A percentile compares a stretch with the other conserved stretches of the same genome.
Conservation (phyloP, 2,329 filamentous ascomycete genomes). For the Penicillium concentricum region DNA sequence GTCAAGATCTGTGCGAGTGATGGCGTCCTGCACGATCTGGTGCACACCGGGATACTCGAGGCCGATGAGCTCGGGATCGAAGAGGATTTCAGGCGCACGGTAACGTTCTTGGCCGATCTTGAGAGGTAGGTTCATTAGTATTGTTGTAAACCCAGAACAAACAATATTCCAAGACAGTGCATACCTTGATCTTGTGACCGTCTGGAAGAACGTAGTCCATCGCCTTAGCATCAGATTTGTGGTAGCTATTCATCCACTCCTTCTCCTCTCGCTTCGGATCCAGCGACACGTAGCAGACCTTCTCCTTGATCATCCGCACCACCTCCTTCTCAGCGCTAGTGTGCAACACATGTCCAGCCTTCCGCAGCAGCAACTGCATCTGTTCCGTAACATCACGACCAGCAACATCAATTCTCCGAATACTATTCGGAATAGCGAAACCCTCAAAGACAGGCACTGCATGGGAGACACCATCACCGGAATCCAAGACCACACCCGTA, state of each 20-base stretch:
- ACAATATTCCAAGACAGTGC: background rate
- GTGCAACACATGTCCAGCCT: constrained; percentile 91
- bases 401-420: constrained; percentile 92
- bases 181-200: constrained; percentile 86
- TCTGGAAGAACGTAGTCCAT: constrained; percentile 90
- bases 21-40: constrained; percentile 95
- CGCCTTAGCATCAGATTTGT: constrained; percentile 74
- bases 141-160: background rate
- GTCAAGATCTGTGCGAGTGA: constrained; percentile 92
- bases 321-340: constrained; percentile 99
- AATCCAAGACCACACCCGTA: constrained; percentile 92
- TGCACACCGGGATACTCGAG: constrained; percentile 96
- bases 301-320: constrained; percentile 96
- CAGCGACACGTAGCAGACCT: constrained; percentile 82
- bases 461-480: constrained; percentile 94
- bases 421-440: constrained; percentile 93
- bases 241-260: constrained; percentile 74
- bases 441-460: constrained; percentile 97
- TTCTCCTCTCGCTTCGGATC: constrained; percentile 95
- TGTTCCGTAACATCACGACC: constrained; percentile 96
- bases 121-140: background rate
- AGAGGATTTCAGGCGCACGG: constrained; percentile 93
- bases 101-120: constrained; percentile 91
- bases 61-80: constrained; percentile 95
- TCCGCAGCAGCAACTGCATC: constrained; percentile 84